phyloP scores from a whole-genome alignment of 257 asterid species.

The Ilex asprella region DNA sequence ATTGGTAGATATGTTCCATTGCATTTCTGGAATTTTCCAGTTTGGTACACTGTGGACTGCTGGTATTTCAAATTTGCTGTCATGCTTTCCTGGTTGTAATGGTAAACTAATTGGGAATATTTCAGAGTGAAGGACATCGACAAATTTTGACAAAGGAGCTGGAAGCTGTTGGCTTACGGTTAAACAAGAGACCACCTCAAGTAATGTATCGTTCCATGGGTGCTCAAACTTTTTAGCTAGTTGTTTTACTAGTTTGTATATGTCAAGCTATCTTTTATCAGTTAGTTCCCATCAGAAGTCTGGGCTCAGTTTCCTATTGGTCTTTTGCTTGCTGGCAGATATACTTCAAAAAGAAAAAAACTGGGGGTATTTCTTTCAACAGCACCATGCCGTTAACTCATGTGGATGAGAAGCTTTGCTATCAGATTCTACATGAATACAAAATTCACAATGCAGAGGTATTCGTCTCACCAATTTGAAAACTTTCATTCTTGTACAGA shows the following conservation, averaged over 20 bases:
- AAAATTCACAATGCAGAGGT: constrained; percentile 99
- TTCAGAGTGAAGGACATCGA: constrained; percentile 98
- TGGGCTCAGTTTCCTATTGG: neutral
- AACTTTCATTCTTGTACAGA: neutral
- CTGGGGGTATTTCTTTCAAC: constrained; percentile 97
- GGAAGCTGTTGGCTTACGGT: constrained; percentile 98
- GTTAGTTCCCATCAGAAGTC: neutral
- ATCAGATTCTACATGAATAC: constrained; percentile 94
- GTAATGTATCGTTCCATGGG: constrained; percentile 29
- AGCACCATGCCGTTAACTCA: constrained; percentile 77
- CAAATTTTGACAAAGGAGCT: constrained; percentile 93
- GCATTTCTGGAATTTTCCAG: too few relatives aligned
- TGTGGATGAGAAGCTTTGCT: constrained; percentile 98
- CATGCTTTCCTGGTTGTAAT: constrained; percentile 9
- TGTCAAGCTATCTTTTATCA: neutral
- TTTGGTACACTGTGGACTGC: too few relatives aligned
- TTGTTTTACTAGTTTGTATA: too few relatives aligned
- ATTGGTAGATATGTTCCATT: too few relatives aligned
- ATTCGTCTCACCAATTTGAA: constrained; percentile 12
- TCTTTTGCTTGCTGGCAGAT: constrained; percentile 51
- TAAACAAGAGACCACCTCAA: constrained; percentile 93
- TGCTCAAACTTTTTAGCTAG: too few relatives aligned
- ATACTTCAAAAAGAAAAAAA: constrained; percentile 94
- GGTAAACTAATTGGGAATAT: constrained; percentile 21
- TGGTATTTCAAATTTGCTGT: constrained; percentile 3